Evolutionary conservation across 2,329 filamentous ascomycete species (phyloP).

Genomic region (Rhynchosporium agropyri): DNA sequence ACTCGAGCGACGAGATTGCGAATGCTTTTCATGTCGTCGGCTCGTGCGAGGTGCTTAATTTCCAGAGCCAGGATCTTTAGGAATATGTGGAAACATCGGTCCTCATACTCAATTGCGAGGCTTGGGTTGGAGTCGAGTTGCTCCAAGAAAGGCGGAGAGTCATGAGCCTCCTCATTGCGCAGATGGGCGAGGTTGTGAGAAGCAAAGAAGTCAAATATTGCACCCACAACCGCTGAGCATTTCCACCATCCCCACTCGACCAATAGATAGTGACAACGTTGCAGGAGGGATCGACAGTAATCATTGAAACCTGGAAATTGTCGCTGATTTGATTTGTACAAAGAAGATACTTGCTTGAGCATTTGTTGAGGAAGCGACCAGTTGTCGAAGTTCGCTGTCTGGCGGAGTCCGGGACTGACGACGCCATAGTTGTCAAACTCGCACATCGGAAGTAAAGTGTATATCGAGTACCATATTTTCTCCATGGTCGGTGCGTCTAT

Average conservation of each 20-base stretch:
- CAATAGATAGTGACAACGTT: constrained; percentile 64
- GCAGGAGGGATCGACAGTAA: constrained; percentile 62
- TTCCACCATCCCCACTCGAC: constrained; percentile 68
- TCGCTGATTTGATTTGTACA: constrained; percentile 58
- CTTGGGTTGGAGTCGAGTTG: constrained; percentile 50
- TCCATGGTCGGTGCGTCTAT: constrained; percentile 55
- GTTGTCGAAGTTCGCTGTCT: constrained; percentile 52
- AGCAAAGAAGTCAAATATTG: constrained; percentile 70
- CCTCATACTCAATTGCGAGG: constrained; percentile 55
- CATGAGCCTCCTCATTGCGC: constrained; percentile 64
- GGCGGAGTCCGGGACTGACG: constrained; percentile 47
- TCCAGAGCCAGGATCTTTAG: constrained; percentile 64
- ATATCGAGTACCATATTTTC: constrained; percentile 59
- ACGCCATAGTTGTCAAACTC: constrained; percentile 61
- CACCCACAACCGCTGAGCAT: constrained; percentile 56
- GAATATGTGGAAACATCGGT: constrained; percentile 69
- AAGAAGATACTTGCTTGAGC: constrained; percentile 57
- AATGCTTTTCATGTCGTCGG: constrained; percentile 58
- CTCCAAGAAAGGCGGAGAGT: constrained; percentile 63
- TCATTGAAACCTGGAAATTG: constrained; percentile 66
- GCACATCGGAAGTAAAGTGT: constrained; percentile 61
- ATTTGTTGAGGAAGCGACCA: constrained; percentile 63
- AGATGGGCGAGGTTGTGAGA: constrained; percentile 63
- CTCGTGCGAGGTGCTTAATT: constrained; percentile 54
- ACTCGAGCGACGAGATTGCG: constrained; percentile 63